Conservation (phyloP, 2,329 filamentous ascomycete genomes). For the Fusarium luffae region DNA sequence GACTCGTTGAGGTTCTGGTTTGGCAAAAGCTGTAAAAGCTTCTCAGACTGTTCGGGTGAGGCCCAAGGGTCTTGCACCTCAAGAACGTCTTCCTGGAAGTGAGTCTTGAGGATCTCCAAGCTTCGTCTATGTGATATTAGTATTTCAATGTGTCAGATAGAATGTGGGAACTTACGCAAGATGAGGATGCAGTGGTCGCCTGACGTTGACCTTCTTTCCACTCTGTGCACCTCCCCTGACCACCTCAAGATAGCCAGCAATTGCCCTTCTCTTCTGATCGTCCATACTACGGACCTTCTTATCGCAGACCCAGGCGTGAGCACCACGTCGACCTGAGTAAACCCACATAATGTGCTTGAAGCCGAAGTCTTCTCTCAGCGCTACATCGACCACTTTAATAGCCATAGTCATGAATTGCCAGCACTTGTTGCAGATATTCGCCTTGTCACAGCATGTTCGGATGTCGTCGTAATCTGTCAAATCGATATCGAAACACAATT, state of each 20-base stretch:
- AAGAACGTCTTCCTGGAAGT: conserved; percentile 87
- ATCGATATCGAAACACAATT: conserved; percentile 99
- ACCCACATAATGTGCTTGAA: conserved; percentile 99
- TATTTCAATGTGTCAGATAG: neutral
- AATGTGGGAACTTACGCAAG: conserved; percentile 66
- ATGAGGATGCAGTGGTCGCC: conserved; percentile 90
- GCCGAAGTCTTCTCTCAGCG: conserved; percentile 92
- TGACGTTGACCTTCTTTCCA: conserved; percentile 86
- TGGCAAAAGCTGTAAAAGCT: conserved; percentile 85
- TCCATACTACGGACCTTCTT: conserved; percentile 85
- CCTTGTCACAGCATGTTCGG: conserved; percentile 91
- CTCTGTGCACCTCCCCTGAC: conserved; percentile 87
- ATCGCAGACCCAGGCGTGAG: conserved; percentile 98
- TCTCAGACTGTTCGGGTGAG: conserved; percentile 74
- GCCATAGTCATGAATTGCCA: conserved; percentile 99
- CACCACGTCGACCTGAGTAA: conserved; percentile 95
- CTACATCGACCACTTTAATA: conserved; percentile 90
- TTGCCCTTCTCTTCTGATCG: conserved; percentile 84
- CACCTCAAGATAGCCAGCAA: conserved; percentile 90
- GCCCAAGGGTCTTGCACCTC: conserved; percentile 88
- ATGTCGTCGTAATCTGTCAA: conserved; percentile 99
- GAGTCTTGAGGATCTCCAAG: conserved; percentile 82
- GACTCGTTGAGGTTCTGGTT: conserved; percentile 81
- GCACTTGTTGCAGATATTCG: conserved; percentile 92
- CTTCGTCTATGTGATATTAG: conserved; percentile 69